phyloP scores from a whole-genome alignment of 1,284 basidiomycete species.

The Marasmius fiardii region DNA sequence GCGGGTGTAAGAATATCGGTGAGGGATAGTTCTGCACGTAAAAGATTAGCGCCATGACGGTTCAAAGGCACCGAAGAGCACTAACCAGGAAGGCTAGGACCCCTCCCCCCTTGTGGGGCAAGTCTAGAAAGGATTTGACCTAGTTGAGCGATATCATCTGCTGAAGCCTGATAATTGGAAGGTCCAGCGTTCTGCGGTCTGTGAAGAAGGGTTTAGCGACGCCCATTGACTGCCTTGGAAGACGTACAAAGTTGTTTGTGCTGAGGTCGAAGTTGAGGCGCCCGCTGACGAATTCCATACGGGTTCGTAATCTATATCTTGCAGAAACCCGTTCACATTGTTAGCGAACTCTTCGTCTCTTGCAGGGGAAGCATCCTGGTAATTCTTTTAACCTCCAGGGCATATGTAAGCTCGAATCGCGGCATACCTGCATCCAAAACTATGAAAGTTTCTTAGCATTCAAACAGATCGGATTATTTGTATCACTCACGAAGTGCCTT shows the following conservation, averaged over 20 bases:
- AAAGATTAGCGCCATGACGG: background rate
- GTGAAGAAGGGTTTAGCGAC: background rate
- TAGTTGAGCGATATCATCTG: conserved; percentile 55
- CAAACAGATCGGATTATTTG: conserved; percentile 1
- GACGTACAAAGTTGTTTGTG: conserved; percentile 22
- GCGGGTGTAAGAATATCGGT: conserved; percentile 72
- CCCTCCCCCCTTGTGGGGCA: conserved; percentile 10
- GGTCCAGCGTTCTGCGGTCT: conserved; percentile 14
- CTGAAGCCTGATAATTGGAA: conserved; percentile 34
- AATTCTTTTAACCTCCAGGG: background rate
- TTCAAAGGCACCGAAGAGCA: conserved; percentile 12
- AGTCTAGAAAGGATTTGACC: conserved; percentile 37
- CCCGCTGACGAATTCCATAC: conserved; percentile 45
- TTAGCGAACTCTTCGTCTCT: conserved; percentile 68
- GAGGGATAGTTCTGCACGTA: conserved; percentile 53
- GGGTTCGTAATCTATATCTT: conserved; percentile 57
- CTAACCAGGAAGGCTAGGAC: conserved; percentile 15
- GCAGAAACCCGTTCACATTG: conserved; percentile 66
- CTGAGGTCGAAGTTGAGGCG: conserved; percentile 38
- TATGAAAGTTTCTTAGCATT: conserved; percentile 24
- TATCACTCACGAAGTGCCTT: conserved; percentile 68
- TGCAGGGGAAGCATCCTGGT: conserved; percentile 61
- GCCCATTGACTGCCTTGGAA: background rate
- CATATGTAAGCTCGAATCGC: conserved; percentile 3
- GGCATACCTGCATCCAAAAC: conserved; percentile 80